These are phyloP conservation scores for Incumbomyces lentus DNA, from an alignment of 2,329 filamentous ascomycete species.

Conservation along the genomic window DNA sequence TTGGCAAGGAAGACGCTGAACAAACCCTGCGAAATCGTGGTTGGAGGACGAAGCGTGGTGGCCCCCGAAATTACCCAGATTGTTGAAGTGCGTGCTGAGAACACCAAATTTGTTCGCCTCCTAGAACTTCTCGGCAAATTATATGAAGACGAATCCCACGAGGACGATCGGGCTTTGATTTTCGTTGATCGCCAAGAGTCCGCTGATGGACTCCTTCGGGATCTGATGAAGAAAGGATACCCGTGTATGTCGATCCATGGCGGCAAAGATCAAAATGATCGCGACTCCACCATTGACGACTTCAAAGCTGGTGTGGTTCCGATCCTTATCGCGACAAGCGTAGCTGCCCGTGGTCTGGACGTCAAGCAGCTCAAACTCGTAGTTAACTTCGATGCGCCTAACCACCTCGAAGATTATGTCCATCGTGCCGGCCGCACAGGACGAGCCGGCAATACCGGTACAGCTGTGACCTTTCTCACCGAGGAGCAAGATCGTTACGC, in stretches of 20 bases:
- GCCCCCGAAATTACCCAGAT: constrained; percentile 73
- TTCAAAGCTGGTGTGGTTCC: constrained; percentile 88
- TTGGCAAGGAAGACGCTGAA: constrained; percentile 79
- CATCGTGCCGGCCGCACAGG: constrained; percentile 90
- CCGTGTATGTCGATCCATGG: constrained; percentile 90
- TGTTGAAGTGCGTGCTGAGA: constrained; percentile 75
- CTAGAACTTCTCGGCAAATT: constrained; percentile 79
- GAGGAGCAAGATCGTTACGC: constrained; percentile 87
- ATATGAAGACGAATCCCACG: constrained; percentile 62
- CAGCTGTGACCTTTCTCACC: constrained; percentile 87
- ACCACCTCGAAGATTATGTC: constrained; percentile 93
- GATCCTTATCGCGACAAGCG: constrained; percentile 86
- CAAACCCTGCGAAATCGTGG: constrained; percentile 80
- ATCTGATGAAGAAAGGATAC: constrained; percentile 73
- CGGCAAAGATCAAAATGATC: constrained; percentile 85
- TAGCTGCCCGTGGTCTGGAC: constrained; percentile 87
- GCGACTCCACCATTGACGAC: constrained; percentile 82
- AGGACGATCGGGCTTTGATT: constrained; percentile 79
- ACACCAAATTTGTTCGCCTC: constrained; percentile 71
- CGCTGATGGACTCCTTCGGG: constrained; percentile 67
- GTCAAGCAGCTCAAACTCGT: constrained; percentile 94
- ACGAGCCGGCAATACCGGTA: constrained; percentile 86
- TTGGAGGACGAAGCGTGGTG: constrained; percentile 69
- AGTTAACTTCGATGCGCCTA: constrained; percentile 88
- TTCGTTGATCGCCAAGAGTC: constrained; percentile 91